Evolutionary conservation across 805 yeast species (phyloP).

Genomic region (Pichia nanzhaoensis): DNA sequence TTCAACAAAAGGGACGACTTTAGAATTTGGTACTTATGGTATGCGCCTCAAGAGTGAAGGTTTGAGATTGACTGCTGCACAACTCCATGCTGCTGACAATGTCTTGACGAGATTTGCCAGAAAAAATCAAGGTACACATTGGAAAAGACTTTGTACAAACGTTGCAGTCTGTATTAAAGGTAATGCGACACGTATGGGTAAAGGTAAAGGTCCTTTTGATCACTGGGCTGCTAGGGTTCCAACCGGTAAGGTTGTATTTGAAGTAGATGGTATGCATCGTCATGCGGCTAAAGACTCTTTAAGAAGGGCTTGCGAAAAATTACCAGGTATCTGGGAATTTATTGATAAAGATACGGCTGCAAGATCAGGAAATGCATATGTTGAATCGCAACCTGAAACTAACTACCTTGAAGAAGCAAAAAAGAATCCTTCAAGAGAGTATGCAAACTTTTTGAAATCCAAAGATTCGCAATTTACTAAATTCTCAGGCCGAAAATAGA

Average conservation of each 20-base stretch:
- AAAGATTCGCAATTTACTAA: constrained; percentile 45
- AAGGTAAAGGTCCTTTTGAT: constrained; percentile 96
- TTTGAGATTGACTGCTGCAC: constrained; percentile 75
- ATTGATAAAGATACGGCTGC: constrained; percentile 57
- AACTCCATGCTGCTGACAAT: constrained; percentile 84
- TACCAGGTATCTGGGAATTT: constrained; percentile 90
- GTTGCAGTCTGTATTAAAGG: constrained; percentile 94
- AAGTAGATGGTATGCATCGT: constrained; percentile 73
- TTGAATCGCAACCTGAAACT: constrained; percentile 36
- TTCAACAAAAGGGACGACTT: constrained; percentile 77
- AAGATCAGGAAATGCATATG: constrained; percentile 62
- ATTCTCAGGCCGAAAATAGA: constrained; percentile 27
- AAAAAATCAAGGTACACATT: constrained; percentile 65
- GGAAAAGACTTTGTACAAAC: constrained; percentile 77
- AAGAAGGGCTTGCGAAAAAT: constrained; percentile 82
- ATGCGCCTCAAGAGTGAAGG: constrained; percentile 88
- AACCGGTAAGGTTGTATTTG: constrained; percentile 88
- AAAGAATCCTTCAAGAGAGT: constrained; percentile 59
- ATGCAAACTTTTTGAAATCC: constrained; percentile 46
- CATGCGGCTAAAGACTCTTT: constrained; percentile 84
- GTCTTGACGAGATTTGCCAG: constrained; percentile 79
- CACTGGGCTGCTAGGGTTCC: constrained; percentile 97
- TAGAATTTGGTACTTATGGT: constrained; percentile 80
- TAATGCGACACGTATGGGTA: constrained; percentile 99
- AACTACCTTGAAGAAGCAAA: constrained; percentile 51